Percentiles rank a stretch among this genome's conserved stretches.
Evolutionary conservation across 2,329 filamentous ascomycete species (phyloP).

Genomic region (Monilinia polystroma): DNA sequence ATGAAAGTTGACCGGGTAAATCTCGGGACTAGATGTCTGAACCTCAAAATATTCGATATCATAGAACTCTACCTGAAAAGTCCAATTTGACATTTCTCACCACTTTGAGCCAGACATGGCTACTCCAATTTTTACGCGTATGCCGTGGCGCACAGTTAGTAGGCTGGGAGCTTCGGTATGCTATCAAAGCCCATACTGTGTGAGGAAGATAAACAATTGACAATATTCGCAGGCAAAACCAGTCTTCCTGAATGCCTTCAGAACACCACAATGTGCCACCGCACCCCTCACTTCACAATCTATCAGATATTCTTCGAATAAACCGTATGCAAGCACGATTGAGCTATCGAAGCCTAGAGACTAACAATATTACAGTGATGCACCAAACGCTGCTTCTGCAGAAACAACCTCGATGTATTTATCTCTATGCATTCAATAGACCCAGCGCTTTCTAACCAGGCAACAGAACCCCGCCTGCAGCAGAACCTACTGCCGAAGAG

Average conservation of each 20-base stretch:
- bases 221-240: constrained; percentile 28
- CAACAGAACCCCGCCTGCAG: constrained; percentile 18
- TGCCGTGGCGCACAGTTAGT: constrained; percentile 33
- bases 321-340: neutral
- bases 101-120: constrained; percentile 31
- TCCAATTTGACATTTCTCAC: constrained; percentile 9
- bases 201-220: constrained; percentile 10
- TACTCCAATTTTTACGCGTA: constrained; percentile 31
- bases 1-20: constrained; percentile 9
- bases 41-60: constrained; percentile 22
- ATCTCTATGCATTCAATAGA: neutral
- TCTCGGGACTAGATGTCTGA: constrained; percentile 4
- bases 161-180: constrained; percentile 26
- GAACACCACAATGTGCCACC: constrained; percentile 14
- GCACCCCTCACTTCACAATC: constrained; percentile 8
- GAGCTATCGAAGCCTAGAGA: neutral
- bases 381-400: constrained; percentile 5
- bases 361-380: constrained; percentile 1
- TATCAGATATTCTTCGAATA: constrained; percentile 14
- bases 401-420: constrained; percentile 12
- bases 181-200: neutral
- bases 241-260: constrained; percentile 18
- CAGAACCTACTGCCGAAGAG: neutral
- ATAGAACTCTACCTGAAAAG: constrained; percentile 11
- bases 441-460: constrained; percentile 11